A percentile compares a stretch with the other conserved stretches of the same genome.
phyloP scores from a whole-genome alignment of 2,329 filamentous ascomycete genomes.

The Tympanopsis confertula region DNA sequence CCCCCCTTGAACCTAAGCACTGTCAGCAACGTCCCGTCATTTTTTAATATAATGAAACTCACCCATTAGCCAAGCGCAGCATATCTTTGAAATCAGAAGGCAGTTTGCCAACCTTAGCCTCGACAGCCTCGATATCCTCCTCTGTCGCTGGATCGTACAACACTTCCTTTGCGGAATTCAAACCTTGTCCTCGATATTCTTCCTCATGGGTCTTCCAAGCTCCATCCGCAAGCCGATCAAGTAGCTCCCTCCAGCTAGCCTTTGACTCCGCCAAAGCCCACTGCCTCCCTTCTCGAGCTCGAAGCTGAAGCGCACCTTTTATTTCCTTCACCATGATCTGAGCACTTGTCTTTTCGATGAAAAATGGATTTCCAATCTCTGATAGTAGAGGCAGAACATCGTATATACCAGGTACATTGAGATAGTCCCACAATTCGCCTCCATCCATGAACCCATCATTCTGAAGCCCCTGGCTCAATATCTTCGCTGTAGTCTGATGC shows the following conservation, averaged over 20 bases:
- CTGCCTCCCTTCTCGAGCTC: constrained; percentile 4
- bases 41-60: constrained; percentile 1
- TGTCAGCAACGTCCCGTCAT: neutral
- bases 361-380: constrained; percentile 5
- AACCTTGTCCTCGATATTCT: constrained; percentile 3
- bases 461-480: constrained; percentile 5
- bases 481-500: constrained; percentile 3
- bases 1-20: constrained; percentile 6
- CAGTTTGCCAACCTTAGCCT: constrained; percentile 4
- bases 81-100: constrained; percentile 7
- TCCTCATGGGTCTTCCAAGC: constrained; percentile 5
- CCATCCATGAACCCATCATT: constrained; percentile 5
- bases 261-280: constrained; percentile 4
- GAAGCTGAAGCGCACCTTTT: constrained; percentile 2
- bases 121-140: constrained; percentile 4
- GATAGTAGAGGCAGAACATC: constrained; percentile 7
- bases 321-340: constrained; percentile 3
- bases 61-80: constrained; percentile 6
- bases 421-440: constrained; percentile 3
- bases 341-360: constrained; percentile 4
- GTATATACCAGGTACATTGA: constrained; percentile 6
- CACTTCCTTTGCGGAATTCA: constrained; percentile 3
- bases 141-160: constrained; percentile 5
- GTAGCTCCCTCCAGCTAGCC: constrained; percentile 5
- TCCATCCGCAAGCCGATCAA: constrained; percentile 5